Evolutionary conservation across 495 filamentous ascomycete species (phyloP).

Genomic region (Penicillium bovifimosum): DNA sequence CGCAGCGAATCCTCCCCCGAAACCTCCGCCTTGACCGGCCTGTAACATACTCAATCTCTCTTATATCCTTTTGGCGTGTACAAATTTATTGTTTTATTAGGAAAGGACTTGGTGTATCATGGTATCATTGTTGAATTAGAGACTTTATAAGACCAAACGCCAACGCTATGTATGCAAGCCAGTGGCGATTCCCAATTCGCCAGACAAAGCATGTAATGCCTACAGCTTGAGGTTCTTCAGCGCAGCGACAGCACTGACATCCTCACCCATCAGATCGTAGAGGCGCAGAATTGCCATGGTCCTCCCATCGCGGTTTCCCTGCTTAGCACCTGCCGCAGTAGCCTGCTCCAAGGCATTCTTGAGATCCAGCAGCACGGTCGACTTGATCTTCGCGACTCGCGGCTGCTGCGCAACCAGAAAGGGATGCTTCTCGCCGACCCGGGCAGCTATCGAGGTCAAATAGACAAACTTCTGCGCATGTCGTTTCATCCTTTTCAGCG

Average conservation of each 20-base stretch:
- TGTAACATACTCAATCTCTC: conserved; percentile 39
- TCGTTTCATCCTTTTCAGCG: conserved; percentile 47
- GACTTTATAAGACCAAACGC: conserved; percentile 28
- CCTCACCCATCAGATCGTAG: conserved; percentile 73
- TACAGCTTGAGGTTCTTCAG: conserved; percentile 61
- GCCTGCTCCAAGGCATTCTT: conserved; percentile 72
- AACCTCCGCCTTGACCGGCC: conserved; percentile 36
- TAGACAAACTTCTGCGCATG: conserved; percentile 55
- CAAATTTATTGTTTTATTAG: conserved; percentile 43
- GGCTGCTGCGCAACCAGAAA: conserved; percentile 56
- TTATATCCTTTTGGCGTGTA: conserved; percentile 33
- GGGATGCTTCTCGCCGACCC: conserved; percentile 57
- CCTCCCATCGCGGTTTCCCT: conserved; percentile 48
- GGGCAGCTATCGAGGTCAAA: conserved; percentile 44
- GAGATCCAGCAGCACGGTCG: conserved; percentile 80
- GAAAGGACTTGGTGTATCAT: conserved; percentile 43
- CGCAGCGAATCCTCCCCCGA: conserved; percentile 51
- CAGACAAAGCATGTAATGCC: conserved; percentile 3
- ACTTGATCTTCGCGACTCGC: conserved; percentile 55
- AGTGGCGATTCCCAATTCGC: conserved; percentile 3
- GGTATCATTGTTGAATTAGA: conserved; percentile 45
- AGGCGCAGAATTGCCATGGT: conserved; percentile 67
- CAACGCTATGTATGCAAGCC: conserved; percentile 39
- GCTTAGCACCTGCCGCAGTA: conserved; percentile 46
- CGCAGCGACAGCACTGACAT: conserved; percentile 55